A percentile compares a stretch with the other conserved stretches of the same genome.
phyloP scores from a whole-genome alignment of 164 flowering plant species.

The Magnolia kwangsiensis region DNA sequence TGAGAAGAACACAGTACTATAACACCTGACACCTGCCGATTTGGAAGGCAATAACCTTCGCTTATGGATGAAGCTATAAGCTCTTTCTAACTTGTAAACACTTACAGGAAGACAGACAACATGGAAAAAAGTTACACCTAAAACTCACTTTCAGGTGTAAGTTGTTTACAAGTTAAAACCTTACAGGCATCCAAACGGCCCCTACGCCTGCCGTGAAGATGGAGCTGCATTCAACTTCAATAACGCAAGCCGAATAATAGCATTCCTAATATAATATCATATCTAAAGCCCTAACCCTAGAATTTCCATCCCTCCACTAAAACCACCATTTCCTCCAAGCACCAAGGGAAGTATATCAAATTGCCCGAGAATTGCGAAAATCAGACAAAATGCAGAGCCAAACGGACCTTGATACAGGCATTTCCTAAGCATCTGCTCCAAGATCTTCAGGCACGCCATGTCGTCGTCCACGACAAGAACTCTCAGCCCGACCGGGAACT shows the following conservation, averaged over 20 bases:
- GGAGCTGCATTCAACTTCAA: too few species aligned
- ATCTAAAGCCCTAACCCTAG: not conserved
- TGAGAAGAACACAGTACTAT: too few species aligned
- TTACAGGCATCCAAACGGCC: too few species aligned
- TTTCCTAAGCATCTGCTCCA: constrained; percentile 74
- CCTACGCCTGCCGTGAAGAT: too few species aligned
- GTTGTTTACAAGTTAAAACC: too few species aligned
- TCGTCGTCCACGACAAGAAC: constrained; percentile 89
- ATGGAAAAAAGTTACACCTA: too few species aligned
- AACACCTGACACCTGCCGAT: too few species aligned
- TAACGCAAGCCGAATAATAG: not conserved
- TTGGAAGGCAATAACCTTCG: too few species aligned
- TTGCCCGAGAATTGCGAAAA: not conserved
- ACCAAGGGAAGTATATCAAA: not conserved
- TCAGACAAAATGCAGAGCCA: not conserved
- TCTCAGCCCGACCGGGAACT: constrained; percentile 74
- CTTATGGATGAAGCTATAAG: too few species aligned
- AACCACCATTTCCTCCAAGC: not conserved
- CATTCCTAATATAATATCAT: not conserved
- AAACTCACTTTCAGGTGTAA: too few species aligned
- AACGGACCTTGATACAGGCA: constrained; percentile 59
- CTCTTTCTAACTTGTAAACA: too few species aligned
- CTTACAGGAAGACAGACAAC: too few species aligned
- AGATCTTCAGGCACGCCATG: constrained; percentile 45
- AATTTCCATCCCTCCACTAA: not conserved